Evolutionary conservation across 176 grass and related monocot genomes (phyloP).

Genomic region (Cenchrus americanus): DNA sequence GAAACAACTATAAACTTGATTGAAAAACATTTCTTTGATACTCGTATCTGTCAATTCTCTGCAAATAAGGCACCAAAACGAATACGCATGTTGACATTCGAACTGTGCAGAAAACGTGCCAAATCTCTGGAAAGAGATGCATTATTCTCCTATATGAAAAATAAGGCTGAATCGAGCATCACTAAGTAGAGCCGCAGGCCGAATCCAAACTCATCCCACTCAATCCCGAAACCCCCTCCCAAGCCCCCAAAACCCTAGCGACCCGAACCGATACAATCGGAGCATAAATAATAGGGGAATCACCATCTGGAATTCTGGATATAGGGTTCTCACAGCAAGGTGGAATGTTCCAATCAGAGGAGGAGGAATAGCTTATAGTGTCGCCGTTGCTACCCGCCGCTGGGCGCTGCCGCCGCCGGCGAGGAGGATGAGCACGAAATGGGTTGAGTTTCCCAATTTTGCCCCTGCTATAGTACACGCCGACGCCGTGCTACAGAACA

Average conservation of each 20-base stretch:
- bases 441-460: too few species aligned
- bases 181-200: too few species aligned
- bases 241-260: too few species aligned
- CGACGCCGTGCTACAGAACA: too few species aligned
- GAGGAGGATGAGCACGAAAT: not conserved
- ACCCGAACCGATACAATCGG: not conserved
- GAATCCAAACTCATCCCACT: too few species aligned
- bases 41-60: not conserved
- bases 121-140: not conserved
- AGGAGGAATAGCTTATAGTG: not conserved
- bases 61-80: not conserved
- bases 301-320: not conserved
- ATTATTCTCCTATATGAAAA: not conserved
- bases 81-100: not conserved
- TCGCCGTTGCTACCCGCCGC: not conserved
- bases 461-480: too few species aligned
- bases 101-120: not conserved
- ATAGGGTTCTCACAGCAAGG: not conserved
- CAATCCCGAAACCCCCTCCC: too few species aligned
- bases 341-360: not conserved
- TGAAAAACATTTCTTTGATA: not conserved
- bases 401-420: slow-evolving; percentile 26
- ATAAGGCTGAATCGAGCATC: not conserved
- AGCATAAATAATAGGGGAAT: not conserved
- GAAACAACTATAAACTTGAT: not conserved